Percentiles rank a stretch among this genome's conserved stretches.
Conservation (phyloP, 2,329 filamentous ascomycete species). For the Dothistroma pini region DNA sequence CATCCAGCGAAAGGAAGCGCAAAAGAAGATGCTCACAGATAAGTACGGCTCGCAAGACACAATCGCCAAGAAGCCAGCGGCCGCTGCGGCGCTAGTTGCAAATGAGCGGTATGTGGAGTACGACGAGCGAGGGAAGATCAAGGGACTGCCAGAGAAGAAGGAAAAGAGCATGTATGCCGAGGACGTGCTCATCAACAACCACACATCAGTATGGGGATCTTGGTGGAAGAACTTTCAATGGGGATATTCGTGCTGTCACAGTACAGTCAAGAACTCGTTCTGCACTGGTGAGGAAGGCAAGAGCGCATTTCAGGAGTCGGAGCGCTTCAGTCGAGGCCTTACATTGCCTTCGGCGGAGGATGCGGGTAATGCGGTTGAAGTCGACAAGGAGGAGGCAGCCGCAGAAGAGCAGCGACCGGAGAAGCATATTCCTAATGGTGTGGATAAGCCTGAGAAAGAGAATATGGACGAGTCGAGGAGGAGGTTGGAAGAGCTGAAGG, state of each 20-base stretch:
- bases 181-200: constrained; percentile 84
- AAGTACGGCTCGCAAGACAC: constrained; percentile 75
- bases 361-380: constrained; percentile 27
- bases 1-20: constrained; percentile 63
- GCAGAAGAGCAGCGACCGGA: constrained; percentile 41
- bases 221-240: constrained; percentile 97
- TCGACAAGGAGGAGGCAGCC: constrained; percentile 41
- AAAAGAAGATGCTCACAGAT: constrained; percentile 67
- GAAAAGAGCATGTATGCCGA: constrained; percentile 90
- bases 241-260: constrained; percentile 96
- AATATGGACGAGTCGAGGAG: constrained; percentile 58
- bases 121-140: constrained; percentile 83
- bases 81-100: constrained; percentile 68
- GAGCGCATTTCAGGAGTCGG: constrained; percentile 71
- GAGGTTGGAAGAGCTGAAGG: constrained; percentile 72
- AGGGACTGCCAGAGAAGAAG: constrained; percentile 72
- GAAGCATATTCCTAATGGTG: constrained; percentile 44
- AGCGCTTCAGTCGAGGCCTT: constrained; percentile 53
- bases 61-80: constrained; percentile 53
- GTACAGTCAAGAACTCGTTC: constrained; percentile 91
- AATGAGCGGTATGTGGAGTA: constrained; percentile 91
- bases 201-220: constrained; percentile 88
- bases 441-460: constrained; percentile 41
- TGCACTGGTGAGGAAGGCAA: constrained; percentile 91
- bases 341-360: constrained; percentile 37